phyloP scores from a whole-genome alignment of 345 rosid genomes.

The Eucalyptus polybractea region DNA sequence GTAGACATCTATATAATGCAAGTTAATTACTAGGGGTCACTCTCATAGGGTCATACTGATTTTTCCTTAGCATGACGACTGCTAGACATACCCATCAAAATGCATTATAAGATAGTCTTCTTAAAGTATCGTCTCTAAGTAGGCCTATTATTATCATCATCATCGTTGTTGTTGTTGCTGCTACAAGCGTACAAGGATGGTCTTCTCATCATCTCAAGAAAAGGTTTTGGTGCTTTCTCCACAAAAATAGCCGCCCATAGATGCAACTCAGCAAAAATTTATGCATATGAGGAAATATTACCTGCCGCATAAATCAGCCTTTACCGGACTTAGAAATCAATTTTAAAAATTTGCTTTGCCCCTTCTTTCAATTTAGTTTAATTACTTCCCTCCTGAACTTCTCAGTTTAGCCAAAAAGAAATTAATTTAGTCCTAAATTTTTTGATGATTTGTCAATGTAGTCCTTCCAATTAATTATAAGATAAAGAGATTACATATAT shows the following conservation, averaged over 20 bases:
- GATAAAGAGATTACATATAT: too few relatives aligned
- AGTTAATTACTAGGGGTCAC: too few relatives aligned
- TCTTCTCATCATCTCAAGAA: background rate
- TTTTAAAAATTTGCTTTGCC: too few relatives aligned
- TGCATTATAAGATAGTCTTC: background rate
- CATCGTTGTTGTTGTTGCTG: accelerated
- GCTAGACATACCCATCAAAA: background rate
- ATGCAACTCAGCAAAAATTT: background rate
- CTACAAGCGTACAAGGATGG: background rate
- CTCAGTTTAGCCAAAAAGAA: background rate
- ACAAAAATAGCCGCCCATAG: background rate
- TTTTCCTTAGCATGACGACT: background rate
- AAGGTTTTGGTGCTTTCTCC: background rate
- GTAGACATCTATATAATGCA: too few relatives aligned
- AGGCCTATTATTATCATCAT: background rate
- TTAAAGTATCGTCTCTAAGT: background rate
- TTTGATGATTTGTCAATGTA: too few relatives aligned
- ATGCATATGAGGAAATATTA: background rate
- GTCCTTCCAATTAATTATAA: too few relatives aligned
- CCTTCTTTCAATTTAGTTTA: too few relatives aligned
- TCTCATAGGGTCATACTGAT: background rate
- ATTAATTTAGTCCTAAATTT: too few relatives aligned
- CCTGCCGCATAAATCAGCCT: background rate
- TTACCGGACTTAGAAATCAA: background rate
- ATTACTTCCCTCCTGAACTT: background rate